Percentiles rank a stretch among this genome's conserved stretches.
These are phyloP conservation scores for Penicillium sp. DNA, from an alignment of 2,329 filamentous ascomycete species.

Conservation along the genomic window DNA sequence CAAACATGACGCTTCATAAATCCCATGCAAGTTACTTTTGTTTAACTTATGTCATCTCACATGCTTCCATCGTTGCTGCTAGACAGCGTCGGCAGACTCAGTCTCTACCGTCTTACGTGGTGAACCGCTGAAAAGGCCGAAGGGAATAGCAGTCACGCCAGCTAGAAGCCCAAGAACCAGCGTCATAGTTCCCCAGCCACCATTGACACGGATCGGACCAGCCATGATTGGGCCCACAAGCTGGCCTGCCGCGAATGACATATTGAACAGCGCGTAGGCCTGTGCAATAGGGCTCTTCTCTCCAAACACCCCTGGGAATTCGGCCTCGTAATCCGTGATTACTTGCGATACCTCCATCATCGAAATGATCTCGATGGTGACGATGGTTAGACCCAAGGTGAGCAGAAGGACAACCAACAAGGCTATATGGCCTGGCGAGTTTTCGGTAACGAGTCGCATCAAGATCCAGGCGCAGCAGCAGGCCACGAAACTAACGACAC, in stretches of 20 bases:
- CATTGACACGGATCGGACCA: conserved; percentile 37
- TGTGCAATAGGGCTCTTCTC: conserved; percentile 58
- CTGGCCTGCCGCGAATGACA: conserved; percentile 60
- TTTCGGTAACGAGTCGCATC: conserved; percentile 60
- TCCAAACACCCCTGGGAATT: conserved; percentile 67
- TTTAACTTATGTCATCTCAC: not conserved
- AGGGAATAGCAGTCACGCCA: conserved; percentile 25
- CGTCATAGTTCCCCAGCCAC: conserved; percentile 30
- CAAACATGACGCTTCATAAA: not conserved
- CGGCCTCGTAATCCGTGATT: conserved; percentile 56
- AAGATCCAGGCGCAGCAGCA: conserved; percentile 61
- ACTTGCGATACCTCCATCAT: conserved; percentile 68
- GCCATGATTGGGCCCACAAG: conserved; percentile 59
- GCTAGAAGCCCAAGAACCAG: conserved; percentile 27
- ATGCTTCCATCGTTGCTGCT: not conserved
- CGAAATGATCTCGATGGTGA: conserved; percentile 60
- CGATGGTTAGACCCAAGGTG: conserved; percentile 58
- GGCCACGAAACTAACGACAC: conserved; percentile 54
- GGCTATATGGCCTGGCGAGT: conserved; percentile 61
- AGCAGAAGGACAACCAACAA: conserved; percentile 63
- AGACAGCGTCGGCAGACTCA: not conserved
- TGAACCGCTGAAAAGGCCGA: conserved; percentile 12
- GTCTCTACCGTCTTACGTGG: not conserved
- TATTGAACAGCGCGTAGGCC: conserved; percentile 62
- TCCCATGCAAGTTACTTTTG: too few relatives aligned